Base-by-base conservation (phyloP, 2,329 filamentous ascomycete species). In the Fusarium staphyleae region DNA sequence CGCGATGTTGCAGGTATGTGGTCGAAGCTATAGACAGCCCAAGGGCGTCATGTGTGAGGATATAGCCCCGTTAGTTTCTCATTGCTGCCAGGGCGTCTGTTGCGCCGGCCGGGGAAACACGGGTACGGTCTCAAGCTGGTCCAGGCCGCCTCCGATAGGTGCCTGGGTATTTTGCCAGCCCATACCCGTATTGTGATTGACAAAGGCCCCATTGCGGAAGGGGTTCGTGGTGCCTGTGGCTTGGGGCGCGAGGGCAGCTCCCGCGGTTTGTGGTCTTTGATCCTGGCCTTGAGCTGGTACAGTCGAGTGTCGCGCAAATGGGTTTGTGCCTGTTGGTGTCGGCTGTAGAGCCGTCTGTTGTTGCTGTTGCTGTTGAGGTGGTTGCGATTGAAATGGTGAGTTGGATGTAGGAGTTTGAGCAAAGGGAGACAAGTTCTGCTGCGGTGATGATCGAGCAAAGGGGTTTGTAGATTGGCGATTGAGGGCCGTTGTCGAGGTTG, bases 141-240 rank as follows among this genome's bases (percentile, higher is more conserved):
- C 90, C 47, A 95, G 70, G 7, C 87, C 88, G 4, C 92, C 91
- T 60, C 96, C 89, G 4, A 95, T 93, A 8, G 88, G 84, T 68
- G 90, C 85, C 62, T 88, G 86, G 55, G 85, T 84, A 59, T 88
- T 83, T 72, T 97, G 93, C 91, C 95, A 98, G 2, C 91, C 91
- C 72, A 90, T 82, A 1, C 93, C 93, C 0, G 92, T 96, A 58
- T 87, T 81, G 68, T 96, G 92, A 69, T 96, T 95, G 45, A 96
- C 87, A 72, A 97, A 96, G 4, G 88, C 86, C 37, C 89, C 91
- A 70, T 98, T 92, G 13, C 95, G 85, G 81, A 98, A 98, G 1
- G 95, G 95, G 68, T 99, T 99, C 2, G 93, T 97, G 67, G 85
- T 91, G 8, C 92, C 93, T 0, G 93, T 97, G 2, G 88, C 83